Evolutionary conservation across 129 eudicot species (phyloP).

Genomic region (Flaveria robusta): DNA sequence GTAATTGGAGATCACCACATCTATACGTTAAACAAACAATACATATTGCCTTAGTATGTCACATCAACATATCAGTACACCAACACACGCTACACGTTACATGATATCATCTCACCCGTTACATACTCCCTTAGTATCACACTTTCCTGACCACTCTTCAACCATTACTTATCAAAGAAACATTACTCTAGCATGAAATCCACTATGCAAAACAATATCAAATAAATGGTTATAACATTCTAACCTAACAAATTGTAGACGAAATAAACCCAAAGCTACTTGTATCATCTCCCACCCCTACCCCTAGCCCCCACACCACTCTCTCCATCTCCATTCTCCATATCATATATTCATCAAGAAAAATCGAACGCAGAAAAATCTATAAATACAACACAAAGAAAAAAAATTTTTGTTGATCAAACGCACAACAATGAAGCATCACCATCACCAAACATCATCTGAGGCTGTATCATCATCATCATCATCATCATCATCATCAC

Average conservation of each 20-base stretch:
- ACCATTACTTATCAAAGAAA: neutral
- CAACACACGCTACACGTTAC: no score
- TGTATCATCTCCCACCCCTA: slow-evolving; percentile 17
- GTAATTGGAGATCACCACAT: neutral
- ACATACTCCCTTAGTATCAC: no score
- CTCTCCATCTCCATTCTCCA: slow-evolving; percentile 26
- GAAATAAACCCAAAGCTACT: neutral
- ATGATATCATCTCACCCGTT: no score
- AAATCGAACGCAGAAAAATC: slow-evolving; percentile 30
- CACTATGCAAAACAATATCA: neutral
- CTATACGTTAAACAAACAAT: neutral
- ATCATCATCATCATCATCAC: slow-evolving; percentile 11
- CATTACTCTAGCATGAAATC: neutral
- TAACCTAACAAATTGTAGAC: neutral
- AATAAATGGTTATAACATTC: neutral
- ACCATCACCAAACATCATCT: slow-evolving; percentile 41
- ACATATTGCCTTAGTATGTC: neutral
- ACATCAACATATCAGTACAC: neutral
- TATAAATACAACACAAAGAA: slow-evolving; percentile 32
- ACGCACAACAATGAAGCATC: slow-evolving; percentile 36
- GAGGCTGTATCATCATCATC: slow-evolving; percentile 41
- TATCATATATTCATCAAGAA: slow-evolving; percentile 27
- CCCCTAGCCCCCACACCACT: slow-evolving; percentile 23
- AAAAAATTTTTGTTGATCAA: neutral
- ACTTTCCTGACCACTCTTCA: neutral